Evolutionary conservation across 78 protist genomes (phyloP).

Genomic region (Dictyostelium purpureum): DNA sequence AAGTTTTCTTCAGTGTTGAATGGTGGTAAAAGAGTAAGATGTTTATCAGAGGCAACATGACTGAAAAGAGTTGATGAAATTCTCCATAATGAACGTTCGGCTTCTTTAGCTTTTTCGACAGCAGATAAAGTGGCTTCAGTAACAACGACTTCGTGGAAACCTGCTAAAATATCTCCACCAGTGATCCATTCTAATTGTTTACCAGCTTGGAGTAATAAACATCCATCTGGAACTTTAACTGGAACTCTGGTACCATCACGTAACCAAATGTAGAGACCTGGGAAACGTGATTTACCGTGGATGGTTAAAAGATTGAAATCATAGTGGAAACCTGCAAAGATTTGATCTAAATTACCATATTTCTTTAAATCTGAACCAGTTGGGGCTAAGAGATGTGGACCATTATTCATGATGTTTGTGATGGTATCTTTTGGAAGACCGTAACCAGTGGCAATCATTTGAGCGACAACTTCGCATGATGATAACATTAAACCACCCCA

Average conservation of each 20-base stretch:
- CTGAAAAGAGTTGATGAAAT: conserved; percentile 92
- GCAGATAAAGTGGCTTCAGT: conserved; percentile 75
- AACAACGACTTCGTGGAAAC: conserved; percentile 94
- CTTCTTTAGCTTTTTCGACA: conserved; percentile 64
- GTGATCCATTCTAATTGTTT: conserved; percentile 93
- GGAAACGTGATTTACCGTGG: conserved; percentile 91
- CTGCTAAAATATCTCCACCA: conserved; percentile 91
- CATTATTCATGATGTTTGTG: conserved; percentile 73
- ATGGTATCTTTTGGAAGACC: conserved; percentile 73
- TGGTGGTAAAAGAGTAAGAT: conserved; percentile 32
- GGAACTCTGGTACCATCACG: conserved; percentile 71
- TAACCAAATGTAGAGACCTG: conserved; percentile 82
- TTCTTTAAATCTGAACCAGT: conserved; percentile 91
- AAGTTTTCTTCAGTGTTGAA: conserved; percentile 15
- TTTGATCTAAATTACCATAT: conserved; percentile 63
- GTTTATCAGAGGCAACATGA: conserved; percentile 86
- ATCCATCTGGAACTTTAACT: conserved; percentile 86
- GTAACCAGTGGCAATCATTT: conserved; percentile 77
- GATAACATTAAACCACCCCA: conserved; percentile 75
- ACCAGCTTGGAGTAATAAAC: conserved; percentile 91
- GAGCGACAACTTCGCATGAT: conserved; percentile 47
- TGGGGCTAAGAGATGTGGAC: conserved; percentile 95
- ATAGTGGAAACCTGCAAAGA: conserved; percentile 93
- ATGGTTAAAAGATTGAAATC: conserved; percentile 93
- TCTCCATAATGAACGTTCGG: conserved; percentile 85